A percentile compares a stretch with the other conserved stretches of the same genome.
phyloP scores from a whole-genome alignment of 106 monocot genomes.

The Dendrobium officinale region DNA sequence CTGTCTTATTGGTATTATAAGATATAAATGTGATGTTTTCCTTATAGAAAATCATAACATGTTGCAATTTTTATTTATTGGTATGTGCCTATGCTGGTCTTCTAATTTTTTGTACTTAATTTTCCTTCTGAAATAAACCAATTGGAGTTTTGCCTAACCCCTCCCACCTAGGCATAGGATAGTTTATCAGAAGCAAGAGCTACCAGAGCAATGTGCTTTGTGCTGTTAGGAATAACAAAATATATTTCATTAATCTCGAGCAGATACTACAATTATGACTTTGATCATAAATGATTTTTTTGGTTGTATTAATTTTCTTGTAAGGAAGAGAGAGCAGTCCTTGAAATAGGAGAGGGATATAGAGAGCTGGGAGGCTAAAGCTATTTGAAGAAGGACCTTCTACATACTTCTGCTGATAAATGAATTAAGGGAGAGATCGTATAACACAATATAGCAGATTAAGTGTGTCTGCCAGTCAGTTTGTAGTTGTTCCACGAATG shows the following conservation, averaged over 20 bases:
- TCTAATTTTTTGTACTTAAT: no score
- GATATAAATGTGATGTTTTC: no score
- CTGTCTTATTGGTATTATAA: no score
- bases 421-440: background rate
- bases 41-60: no score
- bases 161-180: no score
- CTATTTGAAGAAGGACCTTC: background rate
- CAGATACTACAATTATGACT: slow-evolving; percentile 37
- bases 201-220: slow-evolving; percentile 49
- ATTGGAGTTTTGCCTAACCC: no score
- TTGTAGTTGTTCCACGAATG: no score
- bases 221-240: slow-evolving; percentile 39
- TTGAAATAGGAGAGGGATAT: background rate
- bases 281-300: slow-evolving; percentile 22
- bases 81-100: no score
- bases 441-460: no score
- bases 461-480: no score
- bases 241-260: slow-evolving; percentile 35
- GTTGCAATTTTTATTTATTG: no score
- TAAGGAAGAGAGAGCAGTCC: background rate
- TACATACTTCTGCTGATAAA: background rate
- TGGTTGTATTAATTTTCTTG: background rate
- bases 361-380: background rate
- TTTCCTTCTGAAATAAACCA: no score
- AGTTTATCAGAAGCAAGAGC: slow-evolving; percentile 30